A percentile compares a stretch with the other conserved stretches of the same genome.
phyloP scores from a whole-genome alignment of 164 flowering plant genomes.

The Tetracentron sinense region DNA sequence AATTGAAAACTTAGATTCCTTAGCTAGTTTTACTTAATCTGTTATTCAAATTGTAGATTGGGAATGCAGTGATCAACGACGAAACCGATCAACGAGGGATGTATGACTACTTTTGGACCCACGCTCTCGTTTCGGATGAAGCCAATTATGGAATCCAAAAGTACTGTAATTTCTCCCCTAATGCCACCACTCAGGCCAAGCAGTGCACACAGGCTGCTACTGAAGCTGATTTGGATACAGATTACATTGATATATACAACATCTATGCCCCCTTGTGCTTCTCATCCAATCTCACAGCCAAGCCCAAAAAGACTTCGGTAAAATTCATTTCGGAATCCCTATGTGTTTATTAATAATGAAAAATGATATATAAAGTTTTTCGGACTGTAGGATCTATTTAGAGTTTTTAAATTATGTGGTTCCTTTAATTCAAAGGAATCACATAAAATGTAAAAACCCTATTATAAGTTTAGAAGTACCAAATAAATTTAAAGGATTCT shows the following conservation, averaged over 20 bases:
- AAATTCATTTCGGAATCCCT: too few relatives aligned
- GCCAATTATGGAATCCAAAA: conserved; percentile 12
- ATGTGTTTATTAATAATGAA: too few relatives aligned
- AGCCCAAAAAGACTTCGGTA: conserved; percentile 38
- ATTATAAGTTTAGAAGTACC: too few relatives aligned
- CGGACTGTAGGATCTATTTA: too few relatives aligned
- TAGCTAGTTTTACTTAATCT: background rate
- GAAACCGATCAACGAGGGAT: conserved; percentile 52
- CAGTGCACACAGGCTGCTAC: conserved; percentile 19
- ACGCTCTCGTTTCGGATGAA: conserved; percentile 54
- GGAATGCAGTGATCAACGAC: conserved; percentile 67
- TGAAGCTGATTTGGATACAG: background rate
- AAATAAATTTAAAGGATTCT: too few relatives aligned
- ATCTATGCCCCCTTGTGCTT: conserved; percentile 63
- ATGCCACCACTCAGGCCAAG: background rate
- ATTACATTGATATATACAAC: conserved; percentile 47
- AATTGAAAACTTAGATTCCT: too few relatives aligned
- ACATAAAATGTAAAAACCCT: too few relatives aligned
- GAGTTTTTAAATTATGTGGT: too few relatives aligned
- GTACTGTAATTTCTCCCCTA: conserved; percentile 44
- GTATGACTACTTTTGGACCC: conserved; percentile 54
- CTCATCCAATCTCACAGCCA: conserved; percentile 24
- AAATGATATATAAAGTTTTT: too few relatives aligned
- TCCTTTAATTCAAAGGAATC: too few relatives aligned
- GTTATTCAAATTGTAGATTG: conserved; percentile 61